Conservation (phyloP, 2,329 filamentous ascomycete species). For the Onygenales sp. region DNA sequence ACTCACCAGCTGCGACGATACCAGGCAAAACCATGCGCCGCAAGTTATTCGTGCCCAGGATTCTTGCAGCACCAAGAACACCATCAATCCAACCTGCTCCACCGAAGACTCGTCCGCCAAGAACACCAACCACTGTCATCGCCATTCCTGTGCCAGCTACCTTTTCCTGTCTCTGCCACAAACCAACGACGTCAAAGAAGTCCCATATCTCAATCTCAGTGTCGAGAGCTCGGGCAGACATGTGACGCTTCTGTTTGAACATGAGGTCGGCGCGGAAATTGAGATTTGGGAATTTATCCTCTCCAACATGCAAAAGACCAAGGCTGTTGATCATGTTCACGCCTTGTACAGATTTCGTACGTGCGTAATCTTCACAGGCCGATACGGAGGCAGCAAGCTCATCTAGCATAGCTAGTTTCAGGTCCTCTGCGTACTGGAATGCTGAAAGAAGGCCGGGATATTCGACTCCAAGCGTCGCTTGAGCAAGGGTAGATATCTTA, state of each 20-base stretch:
- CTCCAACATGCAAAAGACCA: slow-evolving; percentile 74
- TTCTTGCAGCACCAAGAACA: slow-evolving; percentile 66
- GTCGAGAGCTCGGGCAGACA: slow-evolving; percentile 73
- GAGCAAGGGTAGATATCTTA: slow-evolving; percentile 69
- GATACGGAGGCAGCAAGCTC: slow-evolving; percentile 72
- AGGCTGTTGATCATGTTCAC: slow-evolving; percentile 84
- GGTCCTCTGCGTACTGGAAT: slow-evolving; percentile 86
- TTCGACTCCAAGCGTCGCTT: slow-evolving; percentile 66
- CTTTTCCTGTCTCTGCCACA: slow-evolving; percentile 90
- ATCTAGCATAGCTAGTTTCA: slow-evolving; percentile 85
- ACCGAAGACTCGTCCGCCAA: slow-evolving; percentile 72
- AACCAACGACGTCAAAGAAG: slow-evolving; percentile 77
- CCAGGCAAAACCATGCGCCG: slow-evolving; percentile 73
- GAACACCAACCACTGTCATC: slow-evolving; percentile 76
- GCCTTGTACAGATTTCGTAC: slow-evolving; percentile 63
- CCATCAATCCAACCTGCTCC: slow-evolving; percentile 86
- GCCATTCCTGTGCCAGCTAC: slow-evolving; percentile 90
- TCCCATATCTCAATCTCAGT: slow-evolving; percentile 83
- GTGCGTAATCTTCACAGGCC: slow-evolving; percentile 77
- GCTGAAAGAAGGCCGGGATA: slow-evolving; percentile 80
- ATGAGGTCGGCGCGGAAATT: slow-evolving; percentile 87
- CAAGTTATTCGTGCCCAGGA: slow-evolving; percentile 73
- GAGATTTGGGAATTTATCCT: slow-evolving; percentile 70
- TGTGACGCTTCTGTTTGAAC: slow-evolving; percentile 78
- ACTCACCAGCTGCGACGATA: slow-evolving; percentile 67